Evolutionary conservation across 2,329 filamentous ascomycete species (phyloP).

Genomic region (Rachicladosporium sp.): DNA sequence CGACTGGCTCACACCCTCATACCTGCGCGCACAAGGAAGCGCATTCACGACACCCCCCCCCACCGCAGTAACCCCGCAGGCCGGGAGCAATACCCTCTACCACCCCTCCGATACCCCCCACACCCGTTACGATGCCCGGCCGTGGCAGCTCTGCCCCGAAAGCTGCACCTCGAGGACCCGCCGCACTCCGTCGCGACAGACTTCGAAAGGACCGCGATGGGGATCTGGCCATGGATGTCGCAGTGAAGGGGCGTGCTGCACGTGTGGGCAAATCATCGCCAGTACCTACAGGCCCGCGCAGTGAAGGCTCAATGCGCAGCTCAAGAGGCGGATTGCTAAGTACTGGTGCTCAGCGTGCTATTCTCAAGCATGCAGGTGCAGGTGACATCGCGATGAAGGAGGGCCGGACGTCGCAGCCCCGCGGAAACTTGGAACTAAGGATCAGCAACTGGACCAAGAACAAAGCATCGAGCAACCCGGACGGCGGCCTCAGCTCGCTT

Average conservation of each 20-base stretch:
- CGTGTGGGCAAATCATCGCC: slow-evolving; percentile 15
- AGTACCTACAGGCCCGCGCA: slow-evolving; percentile 4
- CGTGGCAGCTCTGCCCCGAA: slow-evolving; percentile 6
- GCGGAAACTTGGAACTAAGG: slow-evolving; percentile 23
- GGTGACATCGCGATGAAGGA: slow-evolving; percentile 19
- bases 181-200: slow-evolving; percentile 7
- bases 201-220: slow-evolving; percentile 43
- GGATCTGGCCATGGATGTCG: slow-evolving; percentile 47
- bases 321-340: slow-evolving; percentile 8
- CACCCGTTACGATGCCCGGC: slow-evolving; percentile 7
- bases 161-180: slow-evolving; percentile 11
- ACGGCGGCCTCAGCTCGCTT: slow-evolving; percentile 25
- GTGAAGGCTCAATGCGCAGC: slow-evolving; percentile 8
- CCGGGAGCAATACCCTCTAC: no score
- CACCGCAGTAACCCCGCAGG: no score
- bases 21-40: no score
- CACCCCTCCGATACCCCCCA: neutral
- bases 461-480: slow-evolving; percentile 22
- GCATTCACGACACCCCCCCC: no score
- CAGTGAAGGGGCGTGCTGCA: slow-evolving; percentile 21
- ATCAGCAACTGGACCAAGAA: slow-evolving; percentile 30
- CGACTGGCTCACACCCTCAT: no score
- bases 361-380: slow-evolving; percentile 19
- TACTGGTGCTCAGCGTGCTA: slow-evolving; percentile 16
- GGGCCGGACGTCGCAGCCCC: slow-evolving; percentile 5